Base-by-base conservation (phyloP, 805 yeast genomes). In the Suhomyces faveliae region DNA sequence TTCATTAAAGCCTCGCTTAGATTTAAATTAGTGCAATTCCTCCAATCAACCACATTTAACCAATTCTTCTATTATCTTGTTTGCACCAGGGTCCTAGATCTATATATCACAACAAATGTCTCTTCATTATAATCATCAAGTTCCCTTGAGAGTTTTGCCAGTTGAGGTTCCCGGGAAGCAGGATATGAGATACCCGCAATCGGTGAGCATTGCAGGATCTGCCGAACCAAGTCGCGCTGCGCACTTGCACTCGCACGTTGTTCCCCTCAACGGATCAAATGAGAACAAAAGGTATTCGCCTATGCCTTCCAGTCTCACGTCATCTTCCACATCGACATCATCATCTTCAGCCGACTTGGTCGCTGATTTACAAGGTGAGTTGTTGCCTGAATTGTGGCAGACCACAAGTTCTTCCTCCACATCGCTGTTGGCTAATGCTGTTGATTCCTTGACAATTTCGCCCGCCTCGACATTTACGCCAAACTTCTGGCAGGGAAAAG, bases 301-400 rank as follows among this genome's bases (percentile, higher is more conserved):
- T 11, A 19, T 48, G 15, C 48, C 51, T 8, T 45, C 51, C 11
- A 43, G 49, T 17, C 25, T 19, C n/a, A 24, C 43, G 2, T 29
- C 46, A 19, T 30, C 39, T 3, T 37, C 44, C n/a, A 45, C 52
- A 38, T 49, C 51, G 38, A 35, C 52, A 3, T 42, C 51, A 3
- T 49, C 55, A 17, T 49, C 50, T 22, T 37, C 50, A 10, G 37
- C 51, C 9, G 43, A 39, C 40, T 30, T 38, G 30, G 33, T 21
- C 45, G 48, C 51, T 38, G 51, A 43, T 39, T 46, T 55, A 29
- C 60, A 51, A 53, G 63, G 57, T 23, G 70, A 62, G 48, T 59
- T 67, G 24, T 62, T 68, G 49, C 69, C 72, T 21, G 69, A 67
- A 47, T 55, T 68, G 51, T 68, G 70, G 71, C 61, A 52, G 43